Evolutionary conservation across 2,329 filamentous ascomycete genomes (phyloP).

Genomic region (Pseudohalonectria lignicola): DNA sequence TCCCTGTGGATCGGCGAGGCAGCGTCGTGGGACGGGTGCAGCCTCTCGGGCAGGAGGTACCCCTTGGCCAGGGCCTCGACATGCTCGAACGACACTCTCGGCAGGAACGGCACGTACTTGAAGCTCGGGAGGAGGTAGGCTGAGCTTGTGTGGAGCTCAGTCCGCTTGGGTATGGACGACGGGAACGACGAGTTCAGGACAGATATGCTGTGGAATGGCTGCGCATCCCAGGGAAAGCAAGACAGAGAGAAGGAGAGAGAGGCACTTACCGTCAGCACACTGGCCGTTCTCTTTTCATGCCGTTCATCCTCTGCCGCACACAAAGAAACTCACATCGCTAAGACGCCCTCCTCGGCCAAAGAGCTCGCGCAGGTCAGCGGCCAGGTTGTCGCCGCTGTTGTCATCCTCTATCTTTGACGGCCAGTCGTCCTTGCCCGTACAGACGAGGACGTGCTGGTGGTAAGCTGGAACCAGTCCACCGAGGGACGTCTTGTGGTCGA

Average conservation of each 20-base stretch:
- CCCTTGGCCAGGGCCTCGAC: conserved; percentile 50
- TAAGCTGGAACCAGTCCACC: conserved; percentile 71
- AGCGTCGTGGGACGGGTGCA: conserved; percentile 50
- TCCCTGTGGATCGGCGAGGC: conserved; percentile 48
- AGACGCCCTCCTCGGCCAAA: conserved; percentile 55
- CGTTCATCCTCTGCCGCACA: too few relatives aligned
- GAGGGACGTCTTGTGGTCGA: conserved; percentile 60
- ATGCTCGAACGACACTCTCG: conserved; percentile 46
- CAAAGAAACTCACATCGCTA: conserved; percentile 56
- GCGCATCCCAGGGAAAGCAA: conserved; percentile 2
- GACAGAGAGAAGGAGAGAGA: neutral
- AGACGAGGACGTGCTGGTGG: conserved; percentile 72
- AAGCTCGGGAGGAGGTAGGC: conserved; percentile 76
- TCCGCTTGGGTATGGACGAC: conserved; percentile 35
- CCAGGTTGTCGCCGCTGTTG: conserved; percentile 52
- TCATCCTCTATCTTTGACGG: conserved; percentile 76
- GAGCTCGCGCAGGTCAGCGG: conserved; percentile 60
- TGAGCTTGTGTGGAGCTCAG: conserved; percentile 44
- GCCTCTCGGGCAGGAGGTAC: conserved; percentile 50
- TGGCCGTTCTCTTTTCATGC: neutral
- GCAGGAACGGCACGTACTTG: conserved; percentile 64
- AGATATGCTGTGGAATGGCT: conserved; percentile 79
- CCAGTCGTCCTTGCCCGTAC: conserved; percentile 75
- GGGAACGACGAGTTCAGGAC: conserved; percentile 67
- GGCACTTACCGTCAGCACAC: conserved; percentile 20